Percentiles rank a stretch among this genome's conserved stretches.
These are phyloP conservation scores for Xylaria acuta DNA, from an alignment of 495 filamentous ascomycete species.

Conservation along the genomic window DNA sequence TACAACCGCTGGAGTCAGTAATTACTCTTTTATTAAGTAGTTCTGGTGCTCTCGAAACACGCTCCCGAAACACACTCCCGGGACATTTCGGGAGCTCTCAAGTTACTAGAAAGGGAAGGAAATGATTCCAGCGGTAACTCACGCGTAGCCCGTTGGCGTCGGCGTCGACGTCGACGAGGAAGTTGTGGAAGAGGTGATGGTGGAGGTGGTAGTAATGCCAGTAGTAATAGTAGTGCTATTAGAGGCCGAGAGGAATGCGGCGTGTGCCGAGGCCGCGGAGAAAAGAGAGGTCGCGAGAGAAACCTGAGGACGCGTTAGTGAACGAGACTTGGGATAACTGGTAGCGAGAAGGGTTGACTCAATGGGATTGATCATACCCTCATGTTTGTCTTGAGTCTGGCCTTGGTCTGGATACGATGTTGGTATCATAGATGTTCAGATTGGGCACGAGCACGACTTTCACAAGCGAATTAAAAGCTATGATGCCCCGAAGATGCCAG, in stretches of 20 bases:
- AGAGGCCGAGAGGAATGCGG: not conserved
- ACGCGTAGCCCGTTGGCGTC: constrained; percentile 3
- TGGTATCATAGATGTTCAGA: not conserved
- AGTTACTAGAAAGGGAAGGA: too few species aligned
- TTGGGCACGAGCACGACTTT: not conserved
- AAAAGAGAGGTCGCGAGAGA: constrained; percentile 21
- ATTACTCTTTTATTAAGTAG: too few species aligned
- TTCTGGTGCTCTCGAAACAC: too few species aligned
- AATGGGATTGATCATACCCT: not conserved
- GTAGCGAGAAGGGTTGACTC: not conserved
- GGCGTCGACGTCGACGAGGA: not conserved
- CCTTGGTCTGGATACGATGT: not conserved
- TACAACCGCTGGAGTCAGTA: too few species aligned
- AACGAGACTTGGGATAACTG: not conserved
- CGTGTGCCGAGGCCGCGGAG: constrained; percentile 14
- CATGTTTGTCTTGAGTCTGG: not conserved
- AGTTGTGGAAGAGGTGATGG: not conserved
- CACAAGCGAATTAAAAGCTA: not conserved
- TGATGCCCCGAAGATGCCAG: not conserved
- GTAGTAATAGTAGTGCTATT: constrained; percentile 9
- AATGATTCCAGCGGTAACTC: too few species aligned
- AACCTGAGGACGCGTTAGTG: not conserved
- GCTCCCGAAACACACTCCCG: too few species aligned
- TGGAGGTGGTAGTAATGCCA: not conserved
- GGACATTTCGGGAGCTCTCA: too few species aligned